phyloP scores from a whole-genome alignment of 306 rosid species.

The Vachellia pachyceras region DNA sequence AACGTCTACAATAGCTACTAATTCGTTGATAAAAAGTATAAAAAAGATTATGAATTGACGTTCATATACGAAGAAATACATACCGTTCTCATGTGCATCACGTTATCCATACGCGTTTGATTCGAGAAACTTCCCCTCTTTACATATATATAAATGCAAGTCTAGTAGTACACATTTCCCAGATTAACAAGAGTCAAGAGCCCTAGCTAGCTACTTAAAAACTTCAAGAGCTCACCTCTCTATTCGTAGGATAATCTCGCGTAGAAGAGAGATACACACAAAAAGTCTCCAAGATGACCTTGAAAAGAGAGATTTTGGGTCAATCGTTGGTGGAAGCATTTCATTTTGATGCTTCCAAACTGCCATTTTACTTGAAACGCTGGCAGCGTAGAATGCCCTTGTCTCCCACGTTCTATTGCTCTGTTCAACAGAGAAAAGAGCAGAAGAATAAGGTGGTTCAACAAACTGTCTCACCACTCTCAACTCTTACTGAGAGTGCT shows the following conservation, averaged over 20 bases:
- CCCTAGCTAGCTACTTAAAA: background rate
- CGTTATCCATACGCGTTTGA: background rate
- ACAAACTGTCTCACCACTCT: background rate
- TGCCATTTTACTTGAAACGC: constrained; percentile 8
- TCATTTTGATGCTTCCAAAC: background rate
- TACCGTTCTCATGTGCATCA: background rate
- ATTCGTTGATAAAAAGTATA: too few relatives aligned
- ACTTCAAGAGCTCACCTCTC: background rate
- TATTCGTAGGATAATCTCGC: too few relatives aligned
- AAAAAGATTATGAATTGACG: background rate
- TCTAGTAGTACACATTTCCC: background rate
- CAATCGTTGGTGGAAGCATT: background rate
- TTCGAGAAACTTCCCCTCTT: background rate
- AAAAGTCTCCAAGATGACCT: background rate
- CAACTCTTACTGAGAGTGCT: background rate
- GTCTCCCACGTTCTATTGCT: constrained; percentile 1
- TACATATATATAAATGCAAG: background rate
- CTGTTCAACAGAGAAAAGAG: background rate
- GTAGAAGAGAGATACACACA: too few relatives aligned
- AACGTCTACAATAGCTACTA: too few relatives aligned
- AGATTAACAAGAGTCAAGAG: background rate
- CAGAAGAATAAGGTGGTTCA: constrained; percentile 10
- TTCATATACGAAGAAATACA: background rate
- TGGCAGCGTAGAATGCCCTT: background rate
- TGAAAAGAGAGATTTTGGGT: constrained; percentile 10